A percentile compares a stretch with the other conserved stretches of the same genome.
Evolutionary conservation across 176 grass and related monocot species (phyloP).

Genomic region (Oryza brachyantha): DNA sequence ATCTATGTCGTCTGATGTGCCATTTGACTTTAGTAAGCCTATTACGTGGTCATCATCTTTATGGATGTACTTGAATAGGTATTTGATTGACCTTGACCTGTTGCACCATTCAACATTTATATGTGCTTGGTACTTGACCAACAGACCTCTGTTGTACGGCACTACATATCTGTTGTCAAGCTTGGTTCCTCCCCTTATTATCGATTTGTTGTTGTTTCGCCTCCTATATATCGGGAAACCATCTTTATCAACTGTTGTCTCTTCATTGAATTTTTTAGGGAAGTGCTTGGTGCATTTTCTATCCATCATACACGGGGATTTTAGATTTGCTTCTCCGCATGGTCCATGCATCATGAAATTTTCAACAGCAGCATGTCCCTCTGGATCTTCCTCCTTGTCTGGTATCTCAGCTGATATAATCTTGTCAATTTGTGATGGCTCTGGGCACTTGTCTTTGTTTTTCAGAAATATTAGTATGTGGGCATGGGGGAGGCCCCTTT

Average conservation of each 20-base stretch:
- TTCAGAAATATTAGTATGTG: background rate
- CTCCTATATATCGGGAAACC: background rate
- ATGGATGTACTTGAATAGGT: conserved; percentile 29
- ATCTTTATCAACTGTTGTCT: background rate
- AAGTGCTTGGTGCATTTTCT: background rate
- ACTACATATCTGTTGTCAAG: conserved; percentile 20
- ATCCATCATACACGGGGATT: conserved; percentile 7
- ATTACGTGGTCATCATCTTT: background rate
- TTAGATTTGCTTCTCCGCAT: background rate
- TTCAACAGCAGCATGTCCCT: background rate
- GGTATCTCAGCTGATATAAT: background rate
- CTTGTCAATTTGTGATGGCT: background rate
- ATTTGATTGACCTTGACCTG: conserved; percentile 17
- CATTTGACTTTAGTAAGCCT: no score
- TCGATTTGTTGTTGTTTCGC: background rate
- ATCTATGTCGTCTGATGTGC: no score
- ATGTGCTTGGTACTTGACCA: conserved; percentile 19
- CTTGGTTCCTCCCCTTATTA: background rate
- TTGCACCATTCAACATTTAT: conserved; percentile 28
- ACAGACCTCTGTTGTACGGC: background rate
- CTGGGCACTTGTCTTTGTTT: background rate
- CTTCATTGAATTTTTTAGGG: background rate
- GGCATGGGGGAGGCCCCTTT: background rate
- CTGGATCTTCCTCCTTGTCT: background rate
- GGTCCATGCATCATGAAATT: conserved; percentile 19